phyloP scores from a whole-genome alignment of 2,329 filamentous ascomycete species.

The Pseudogymnoascus sp. region DNA sequence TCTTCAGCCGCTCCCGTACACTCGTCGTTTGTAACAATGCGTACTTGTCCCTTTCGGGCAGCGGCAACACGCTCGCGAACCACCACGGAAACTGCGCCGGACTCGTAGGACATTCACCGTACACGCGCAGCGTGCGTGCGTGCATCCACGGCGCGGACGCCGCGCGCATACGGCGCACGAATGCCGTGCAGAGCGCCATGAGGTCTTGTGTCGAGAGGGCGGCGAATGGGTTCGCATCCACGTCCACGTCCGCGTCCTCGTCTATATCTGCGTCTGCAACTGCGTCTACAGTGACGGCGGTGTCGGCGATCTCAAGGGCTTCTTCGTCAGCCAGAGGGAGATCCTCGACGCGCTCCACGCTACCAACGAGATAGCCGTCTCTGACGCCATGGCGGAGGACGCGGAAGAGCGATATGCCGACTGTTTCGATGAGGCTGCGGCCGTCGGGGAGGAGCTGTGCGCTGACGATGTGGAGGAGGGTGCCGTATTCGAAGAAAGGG shows the following conservation, averaged over 20 bases:
- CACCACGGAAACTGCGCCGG: constrained; percentile 78
- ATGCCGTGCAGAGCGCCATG: constrained; percentile 55
- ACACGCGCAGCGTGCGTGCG: constrained; percentile 60
- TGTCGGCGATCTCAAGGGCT: constrained; percentile 62
- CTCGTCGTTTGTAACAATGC: constrained; percentile 62
- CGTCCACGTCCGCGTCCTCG: constrained; percentile 32
- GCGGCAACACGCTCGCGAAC: constrained; percentile 75
- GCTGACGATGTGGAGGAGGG: constrained; percentile 65
- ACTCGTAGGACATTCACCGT: constrained; percentile 69
- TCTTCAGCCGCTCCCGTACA: constrained; percentile 73
- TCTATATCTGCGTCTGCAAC: constrained; percentile 33
- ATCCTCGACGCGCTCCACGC: constrained; percentile 69
- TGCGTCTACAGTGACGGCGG: constrained; percentile 27
- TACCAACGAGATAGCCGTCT: constrained; percentile 73
- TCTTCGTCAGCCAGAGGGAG: constrained; percentile 77
- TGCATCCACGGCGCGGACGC: constrained; percentile 68
- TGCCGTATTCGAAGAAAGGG: constrained; percentile 64
- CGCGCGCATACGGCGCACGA: constrained; percentile 59
- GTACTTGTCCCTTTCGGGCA: constrained; percentile 73
- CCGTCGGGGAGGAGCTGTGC: constrained; percentile 69
- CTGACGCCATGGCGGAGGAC: constrained; percentile 54
- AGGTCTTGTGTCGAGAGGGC: constrained; percentile 55
- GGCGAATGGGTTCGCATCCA: neutral
- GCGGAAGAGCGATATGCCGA: constrained; percentile 68
- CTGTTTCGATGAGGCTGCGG: constrained; percentile 70